Base-by-base conservation (phyloP, 2,329 filamentous ascomycete genomes). In the Coccinonectria pachysandricola region DNA sequence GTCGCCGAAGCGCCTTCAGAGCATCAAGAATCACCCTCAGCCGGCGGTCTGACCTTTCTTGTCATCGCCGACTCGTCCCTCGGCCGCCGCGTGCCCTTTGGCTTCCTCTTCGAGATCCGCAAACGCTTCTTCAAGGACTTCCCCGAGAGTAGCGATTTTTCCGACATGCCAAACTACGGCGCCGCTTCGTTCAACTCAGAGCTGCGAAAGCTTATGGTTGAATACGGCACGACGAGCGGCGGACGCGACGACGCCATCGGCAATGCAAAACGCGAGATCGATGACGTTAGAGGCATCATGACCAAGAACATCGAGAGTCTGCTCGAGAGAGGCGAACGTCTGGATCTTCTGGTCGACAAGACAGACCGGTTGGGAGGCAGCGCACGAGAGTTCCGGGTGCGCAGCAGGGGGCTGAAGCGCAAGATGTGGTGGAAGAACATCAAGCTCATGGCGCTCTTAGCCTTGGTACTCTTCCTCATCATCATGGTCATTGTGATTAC, bases 341-440 rank as follows among this genome's bases (percentile, higher is more conserved):
- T 98, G 49, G 86, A 95, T 59, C 56, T 95, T 42, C 62, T 98
- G 23, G 87, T 98, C 12, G 87, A 96, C 55, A 95, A 98, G 74
- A 98, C 92, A 24, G 88, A 95, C 52, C 68, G 86, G 21, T 57
- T 98, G 19, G 91, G 88, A 9, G 84, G 83, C 15, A 91, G 76
- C 53, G 86, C 91, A 27, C 68, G 79, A 44, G 91, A 98, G 52
- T 98, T 98, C 52, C 67, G 91, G 27, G 78, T 96, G 11, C 69
- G 88, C 42, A 92, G 82, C 53, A 66, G 86, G 14, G 86, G 85
- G 1, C 56, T 98, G 44, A 82, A 91, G 62, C 71, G 92, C 50
- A 72, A 79, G 57, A 96, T 98, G 91, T 98, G 91, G 91, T 96
- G 88, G 88, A 96, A 96, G 76, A 96, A 98, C 54, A 71, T 93